Conservation (phyloP, 202 grass and related monocot species). For the Carex arenaria region DNA sequence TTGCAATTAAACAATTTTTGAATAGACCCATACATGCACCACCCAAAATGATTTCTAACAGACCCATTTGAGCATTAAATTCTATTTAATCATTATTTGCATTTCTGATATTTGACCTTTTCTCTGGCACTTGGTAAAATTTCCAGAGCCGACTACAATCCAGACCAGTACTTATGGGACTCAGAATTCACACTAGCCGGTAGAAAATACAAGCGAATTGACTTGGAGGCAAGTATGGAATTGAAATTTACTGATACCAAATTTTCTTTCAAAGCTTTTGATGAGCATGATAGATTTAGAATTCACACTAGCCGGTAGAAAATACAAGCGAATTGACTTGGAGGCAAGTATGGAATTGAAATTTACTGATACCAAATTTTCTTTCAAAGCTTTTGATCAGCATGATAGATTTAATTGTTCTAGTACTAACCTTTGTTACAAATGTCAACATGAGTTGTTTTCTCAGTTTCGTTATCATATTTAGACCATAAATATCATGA, state of each 20-base stretch:
- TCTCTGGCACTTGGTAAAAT: conserved; percentile 14
- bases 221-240: conserved; percentile 99
- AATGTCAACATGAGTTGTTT: neutral
- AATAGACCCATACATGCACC: neutral
- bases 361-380: neutral
- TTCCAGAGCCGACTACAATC: conserved; percentile 97
- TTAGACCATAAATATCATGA: neutral
- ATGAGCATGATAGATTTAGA: neutral
- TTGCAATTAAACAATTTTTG: conserved; percentile 7
- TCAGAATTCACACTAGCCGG: conserved; percentile 87
- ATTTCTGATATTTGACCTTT: conserved; percentile 3
- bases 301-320: conserved; percentile 85
- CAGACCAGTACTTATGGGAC: conserved; percentile 98
- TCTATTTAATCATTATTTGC: neutral
- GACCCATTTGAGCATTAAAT: neutral
- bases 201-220: conserved; percentile 93
- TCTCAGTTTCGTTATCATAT: conserved; percentile 30
- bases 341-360: conserved; percentile 92
- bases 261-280: neutral
- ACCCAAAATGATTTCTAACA: neutral
- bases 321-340: conserved; percentile 96
- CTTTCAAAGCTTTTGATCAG: neutral
- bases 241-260: neutral
- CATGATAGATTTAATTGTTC: neutral
- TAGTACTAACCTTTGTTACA: neutral